Conservation (phyloP, 495 filamentous ascomycete genomes). For the Xylaria scruposa region DNA sequence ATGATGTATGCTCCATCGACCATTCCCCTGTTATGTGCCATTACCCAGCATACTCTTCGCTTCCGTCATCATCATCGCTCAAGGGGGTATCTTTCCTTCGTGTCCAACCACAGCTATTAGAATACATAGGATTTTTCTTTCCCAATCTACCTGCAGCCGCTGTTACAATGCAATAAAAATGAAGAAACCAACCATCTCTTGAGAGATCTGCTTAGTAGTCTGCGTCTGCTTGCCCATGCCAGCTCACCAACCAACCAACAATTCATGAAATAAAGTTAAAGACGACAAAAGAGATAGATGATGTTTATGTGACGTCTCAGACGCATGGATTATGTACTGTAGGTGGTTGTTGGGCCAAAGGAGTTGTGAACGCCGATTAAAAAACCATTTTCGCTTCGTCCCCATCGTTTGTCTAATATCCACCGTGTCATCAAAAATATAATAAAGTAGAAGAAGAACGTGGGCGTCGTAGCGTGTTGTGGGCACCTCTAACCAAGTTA, state of each 20-base stretch:
- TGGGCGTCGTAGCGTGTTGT: slow-evolving; percentile 37
- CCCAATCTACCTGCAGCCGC: slow-evolving; percentile 29
- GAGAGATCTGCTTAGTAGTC: slow-evolving; percentile 18
- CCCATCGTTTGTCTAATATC: slow-evolving; percentile 25
- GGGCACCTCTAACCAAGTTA: slow-evolving; percentile 45
- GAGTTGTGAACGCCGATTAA: slow-evolving; percentile 25
- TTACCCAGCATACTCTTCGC: slow-evolving; percentile 20
- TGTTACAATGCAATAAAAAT: slow-evolving; percentile 21
- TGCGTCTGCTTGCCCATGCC: slow-evolving; percentile 12
- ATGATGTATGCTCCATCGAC: slow-evolving; percentile 20
- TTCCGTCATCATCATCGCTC: slow-evolving; percentile 21
- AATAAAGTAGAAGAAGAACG: slow-evolving; percentile 24
- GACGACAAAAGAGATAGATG: slow-evolving; percentile 17
- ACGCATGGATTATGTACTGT: slow-evolving; percentile 26
- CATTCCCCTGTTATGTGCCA: slow-evolving; percentile 12
- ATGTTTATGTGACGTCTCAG: slow-evolving; percentile 28
- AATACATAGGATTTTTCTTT: slow-evolving; percentile 25
- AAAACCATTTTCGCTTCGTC: slow-evolving; percentile 23
- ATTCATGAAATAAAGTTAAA: slow-evolving; percentile 14
- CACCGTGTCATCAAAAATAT: slow-evolving; percentile 25
- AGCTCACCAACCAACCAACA: slow-evolving; percentile 13
- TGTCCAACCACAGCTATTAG: slow-evolving; percentile 19
- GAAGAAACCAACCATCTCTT: slow-evolving; percentile 14
- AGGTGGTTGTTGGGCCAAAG: slow-evolving; percentile 22
- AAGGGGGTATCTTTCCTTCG: slow-evolving; percentile 28